Base-by-base conservation (phyloP, 2,329 filamentous ascomycete genomes). In the Calonectria pseudoturangicola region DNA sequence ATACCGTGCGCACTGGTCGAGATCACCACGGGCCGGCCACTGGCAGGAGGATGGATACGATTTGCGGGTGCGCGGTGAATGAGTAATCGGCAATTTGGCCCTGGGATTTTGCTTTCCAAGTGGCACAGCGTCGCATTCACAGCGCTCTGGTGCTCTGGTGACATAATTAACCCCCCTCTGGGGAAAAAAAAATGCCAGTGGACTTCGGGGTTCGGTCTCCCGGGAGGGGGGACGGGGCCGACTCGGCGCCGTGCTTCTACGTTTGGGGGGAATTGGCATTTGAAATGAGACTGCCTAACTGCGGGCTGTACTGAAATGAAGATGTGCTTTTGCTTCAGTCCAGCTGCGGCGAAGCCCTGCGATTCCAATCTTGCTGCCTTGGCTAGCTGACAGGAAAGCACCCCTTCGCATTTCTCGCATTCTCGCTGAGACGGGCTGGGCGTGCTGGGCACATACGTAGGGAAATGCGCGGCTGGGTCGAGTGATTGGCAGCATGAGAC, bases 291-390 rank as follows among this genome's bases (percentile, higher is more conserved):
- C 21, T 33, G 9, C 30, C 30, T 33, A 9, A 5, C 30, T 41
- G 51, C 28, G 43, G 41, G 28, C 43, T 33, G 30, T 30, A 50
- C 43, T 50, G 66, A 67, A 39, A 54, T 54, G 65, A 67, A 15
- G 39, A 67, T 66, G 63, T 51, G 47, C 30, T 30, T 51, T 58
- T 58, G 54, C 54, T 58, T 58, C 54, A 58, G 54, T 8, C n/a
- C 54, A 41, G 54, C 33, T 58, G 54, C 54, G 54, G 54, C 33
- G 54, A 58, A 58, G 63, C 43, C 21, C 43, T 36, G 54, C 27
- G 25, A 48, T 58, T 62, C 47, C 54, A 60, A 71, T 71, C 50
- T 65, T 71, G 69, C 43, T 71, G 69, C 69, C 69, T 71, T 71
- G 65, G 28, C 21, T 15, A 36, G 39, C 27, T 30, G 58, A 48